A percentile compares a stretch with the other conserved stretches of the same genome.
These are phyloP conservation scores for Colletotrichum cordylinicola DNA, from an alignment of 2,329 filamentous ascomycete genomes.

Conservation along the genomic window DNA sequence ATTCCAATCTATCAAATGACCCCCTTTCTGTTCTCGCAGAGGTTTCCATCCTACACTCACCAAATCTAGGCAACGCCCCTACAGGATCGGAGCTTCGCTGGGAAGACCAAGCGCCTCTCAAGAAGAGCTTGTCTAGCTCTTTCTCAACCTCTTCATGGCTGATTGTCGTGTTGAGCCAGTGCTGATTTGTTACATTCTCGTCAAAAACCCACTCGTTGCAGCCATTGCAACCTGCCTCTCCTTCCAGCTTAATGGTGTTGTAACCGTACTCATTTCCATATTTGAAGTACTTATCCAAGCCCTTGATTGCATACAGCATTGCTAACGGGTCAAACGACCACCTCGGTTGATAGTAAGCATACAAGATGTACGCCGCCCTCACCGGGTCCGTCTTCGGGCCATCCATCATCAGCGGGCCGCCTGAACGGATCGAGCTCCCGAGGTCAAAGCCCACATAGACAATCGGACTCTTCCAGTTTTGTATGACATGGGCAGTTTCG, in stretches of 20 bases:
- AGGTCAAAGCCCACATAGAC: constrained; percentile 50
- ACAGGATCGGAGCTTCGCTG: background rate
- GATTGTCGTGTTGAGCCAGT: constrained; percentile 40
- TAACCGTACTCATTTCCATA: constrained; percentile 43
- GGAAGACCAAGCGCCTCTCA: constrained; percentile 28
- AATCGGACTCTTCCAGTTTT: constrained; percentile 45
- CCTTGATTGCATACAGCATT: constrained; percentile 42
- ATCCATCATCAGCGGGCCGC: constrained; percentile 36
- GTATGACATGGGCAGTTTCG: constrained; percentile 47
- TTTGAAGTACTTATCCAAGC: constrained; percentile 38
- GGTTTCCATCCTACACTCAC: background rate
- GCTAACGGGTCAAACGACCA: constrained; percentile 49
- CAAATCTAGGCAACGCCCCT: background rate
- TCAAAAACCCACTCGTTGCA: constrained; percentile 48
- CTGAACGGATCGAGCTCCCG: constrained; percentile 45
- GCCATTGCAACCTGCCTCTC: constrained; percentile 32
- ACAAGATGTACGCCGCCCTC: constrained; percentile 43
- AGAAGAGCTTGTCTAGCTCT: constrained; percentile 33
- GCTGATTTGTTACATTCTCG: constrained; percentile 38
- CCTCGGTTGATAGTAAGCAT: constrained; percentile 37
- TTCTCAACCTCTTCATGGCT: constrained; percentile 29
- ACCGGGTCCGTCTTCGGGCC: constrained; percentile 39
- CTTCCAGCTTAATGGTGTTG: constrained; percentile 37
- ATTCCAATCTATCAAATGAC: background rate
- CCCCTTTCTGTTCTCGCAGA: no score